A percentile compares a stretch with the other conserved stretches of the same genome.
These are phyloP conservation scores for Globisporangium parvum DNA, from an alignment of 352 stramenopile genomes.

Conservation along the genomic window DNA sequence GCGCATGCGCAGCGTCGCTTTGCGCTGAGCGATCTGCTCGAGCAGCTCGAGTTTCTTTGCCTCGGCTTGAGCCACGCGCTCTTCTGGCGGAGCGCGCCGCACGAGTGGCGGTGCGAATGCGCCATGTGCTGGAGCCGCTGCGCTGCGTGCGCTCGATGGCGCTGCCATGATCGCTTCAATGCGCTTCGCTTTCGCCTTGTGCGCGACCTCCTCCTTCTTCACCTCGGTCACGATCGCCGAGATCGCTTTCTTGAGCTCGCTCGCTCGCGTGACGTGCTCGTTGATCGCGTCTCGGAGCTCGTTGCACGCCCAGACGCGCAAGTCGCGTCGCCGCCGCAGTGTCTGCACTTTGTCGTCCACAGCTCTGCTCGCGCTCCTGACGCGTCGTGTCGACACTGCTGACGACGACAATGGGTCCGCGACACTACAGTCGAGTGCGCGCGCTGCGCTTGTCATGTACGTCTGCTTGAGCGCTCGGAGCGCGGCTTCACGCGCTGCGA, in stretches of 20 bases:
- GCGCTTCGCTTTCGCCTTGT: slow-evolving; percentile 47
- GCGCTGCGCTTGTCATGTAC: slow-evolving; percentile 9
- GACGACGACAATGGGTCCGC: not conserved
- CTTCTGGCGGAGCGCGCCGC: not conserved
- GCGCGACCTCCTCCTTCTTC: slow-evolving; percentile 48
- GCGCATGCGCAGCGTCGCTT: slow-evolving; percentile 23
- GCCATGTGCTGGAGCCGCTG: not conserved
- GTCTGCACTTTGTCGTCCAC: slow-evolving; percentile 33
- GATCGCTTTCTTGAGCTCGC: slow-evolving; percentile 60
- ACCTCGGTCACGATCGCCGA: slow-evolving; percentile 28
- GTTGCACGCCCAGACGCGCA: slow-evolving; percentile 50
- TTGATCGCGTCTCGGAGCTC: slow-evolving; percentile 46
- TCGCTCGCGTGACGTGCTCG: slow-evolving; percentile 44
- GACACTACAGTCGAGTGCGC: slow-evolving; percentile 7
- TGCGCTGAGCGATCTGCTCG: slow-evolving; percentile 25
- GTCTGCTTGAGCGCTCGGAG: slow-evolving; percentile 1
- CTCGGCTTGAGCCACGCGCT: not conserved
- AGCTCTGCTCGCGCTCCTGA: not conserved
- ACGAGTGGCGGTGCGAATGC: not conserved
- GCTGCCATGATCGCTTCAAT: slow-evolving; percentile 23
- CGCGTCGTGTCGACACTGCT: no score
- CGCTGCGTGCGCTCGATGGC: not conserved
- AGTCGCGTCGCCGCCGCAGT: slow-evolving; percentile 34
- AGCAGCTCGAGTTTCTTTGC: slow-evolving; percentile 12
- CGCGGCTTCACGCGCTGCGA: slow-evolving; percentile 13